Evolutionary conservation across 345 rosid genomes (phyloP).

Genomic region (Euphorbia lathyris): DNA sequence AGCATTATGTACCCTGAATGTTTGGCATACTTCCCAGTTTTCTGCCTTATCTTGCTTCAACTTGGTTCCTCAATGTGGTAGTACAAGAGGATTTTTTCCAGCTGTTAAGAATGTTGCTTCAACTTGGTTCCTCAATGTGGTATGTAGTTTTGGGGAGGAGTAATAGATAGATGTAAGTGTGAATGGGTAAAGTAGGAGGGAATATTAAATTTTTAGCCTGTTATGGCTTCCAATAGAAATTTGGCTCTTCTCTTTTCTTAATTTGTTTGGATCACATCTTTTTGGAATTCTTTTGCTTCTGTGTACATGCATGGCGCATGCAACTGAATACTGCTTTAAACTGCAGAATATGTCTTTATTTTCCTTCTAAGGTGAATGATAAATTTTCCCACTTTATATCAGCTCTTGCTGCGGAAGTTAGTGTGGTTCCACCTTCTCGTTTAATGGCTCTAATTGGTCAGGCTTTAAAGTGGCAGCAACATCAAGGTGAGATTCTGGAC

Average conservation of each 20-base stretch:
- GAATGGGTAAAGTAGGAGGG: not conserved
- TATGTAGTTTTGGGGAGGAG: not conserved
- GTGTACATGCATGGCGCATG: not conserved
- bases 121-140: too few relatives aligned
- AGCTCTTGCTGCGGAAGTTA: constrained; percentile 92
- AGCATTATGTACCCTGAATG: not conserved
- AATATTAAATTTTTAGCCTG: not conserved
- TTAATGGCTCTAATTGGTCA: constrained; percentile 97
- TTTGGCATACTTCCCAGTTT: not conserved
- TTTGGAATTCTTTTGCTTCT: not conserved
- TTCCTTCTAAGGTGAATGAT: not conserved
- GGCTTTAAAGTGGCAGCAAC: constrained; percentile 99
- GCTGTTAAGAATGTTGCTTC: not conserved
- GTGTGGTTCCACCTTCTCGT: constrained; percentile 94
- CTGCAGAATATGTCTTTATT: not conserved
- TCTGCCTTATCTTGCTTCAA: constrained; percentile 2
- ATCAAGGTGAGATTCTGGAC: constrained; percentile 62
- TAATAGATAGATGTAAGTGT: not conserved
- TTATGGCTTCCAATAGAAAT: not conserved
- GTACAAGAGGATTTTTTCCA: not conserved
- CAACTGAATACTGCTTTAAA: not conserved
- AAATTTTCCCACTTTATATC: constrained; percentile 12
- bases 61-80: not conserved
- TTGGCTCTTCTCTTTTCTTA: not conserved
- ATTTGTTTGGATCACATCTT: not conserved